phyloP scores from a whole-genome alignment of 306 rosid genomes.

The Myrica gale region DNA sequence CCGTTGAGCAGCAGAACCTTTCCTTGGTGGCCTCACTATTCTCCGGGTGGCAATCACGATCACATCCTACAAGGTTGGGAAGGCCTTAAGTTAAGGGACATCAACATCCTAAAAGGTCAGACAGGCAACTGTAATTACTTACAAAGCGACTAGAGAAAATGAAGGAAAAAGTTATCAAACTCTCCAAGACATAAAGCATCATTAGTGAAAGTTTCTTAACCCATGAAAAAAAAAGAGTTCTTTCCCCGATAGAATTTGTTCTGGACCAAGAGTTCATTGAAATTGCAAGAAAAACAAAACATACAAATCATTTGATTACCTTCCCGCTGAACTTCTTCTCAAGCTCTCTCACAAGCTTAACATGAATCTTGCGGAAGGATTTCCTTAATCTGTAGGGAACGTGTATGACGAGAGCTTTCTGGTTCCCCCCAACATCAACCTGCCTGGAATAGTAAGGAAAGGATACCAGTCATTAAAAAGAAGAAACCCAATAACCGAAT shows the following conservation, averaged over 20 bases:
- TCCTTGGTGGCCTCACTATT: slow-evolving; percentile 83
- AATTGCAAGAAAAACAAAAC: slow-evolving; percentile 5
- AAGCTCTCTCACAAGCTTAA: slow-evolving; percentile 83
- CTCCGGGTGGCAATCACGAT: slow-evolving; percentile 75
- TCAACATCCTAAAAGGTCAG: slow-evolving; percentile 50
- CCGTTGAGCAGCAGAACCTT: slow-evolving; percentile 79
- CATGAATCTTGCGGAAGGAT: slow-evolving; percentile 72
- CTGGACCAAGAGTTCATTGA: not conserved
- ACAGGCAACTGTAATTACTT: not conserved
- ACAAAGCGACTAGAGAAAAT: not conserved
- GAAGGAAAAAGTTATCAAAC: not conserved
- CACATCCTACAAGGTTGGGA: slow-evolving; percentile 50
- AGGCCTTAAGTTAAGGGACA: no score
- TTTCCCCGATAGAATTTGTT: not conserved
- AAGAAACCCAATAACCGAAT: not conserved
- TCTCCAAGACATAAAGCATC: not conserved
- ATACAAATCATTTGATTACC: slow-evolving; percentile 33
- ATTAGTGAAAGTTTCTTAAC: not conserved
- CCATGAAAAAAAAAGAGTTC: not conserved
- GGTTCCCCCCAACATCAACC: slow-evolving; percentile 67
- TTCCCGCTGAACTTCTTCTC: slow-evolving; percentile 91
- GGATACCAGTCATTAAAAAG: not conserved
- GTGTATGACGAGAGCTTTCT: slow-evolving; percentile 79
- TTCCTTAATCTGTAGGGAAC: slow-evolving; percentile 78
- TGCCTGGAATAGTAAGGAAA: slow-evolving; percentile 44